These are phyloP conservation scores for Croton laevigatus DNA, from an alignment of 441 rosid genomes.

Conservation along the genomic window DNA sequence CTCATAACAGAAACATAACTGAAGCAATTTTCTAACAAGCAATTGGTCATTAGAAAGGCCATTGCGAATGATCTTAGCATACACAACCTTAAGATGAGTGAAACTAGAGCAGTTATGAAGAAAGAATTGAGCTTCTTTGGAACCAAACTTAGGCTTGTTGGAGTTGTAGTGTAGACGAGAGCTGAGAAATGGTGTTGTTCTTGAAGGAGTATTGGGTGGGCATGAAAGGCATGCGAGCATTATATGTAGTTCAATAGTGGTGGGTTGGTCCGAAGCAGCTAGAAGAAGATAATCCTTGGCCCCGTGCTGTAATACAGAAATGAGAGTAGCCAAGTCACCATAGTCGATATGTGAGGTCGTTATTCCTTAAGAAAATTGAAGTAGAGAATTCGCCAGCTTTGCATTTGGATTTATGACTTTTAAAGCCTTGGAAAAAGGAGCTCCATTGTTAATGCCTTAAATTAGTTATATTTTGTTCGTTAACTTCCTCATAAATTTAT, in stretches of 20 bases:
- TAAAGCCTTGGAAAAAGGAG: too few species aligned
- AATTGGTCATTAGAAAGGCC: conserved; percentile 47
- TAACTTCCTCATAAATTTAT: too few species aligned
- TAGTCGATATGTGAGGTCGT: too few species aligned
- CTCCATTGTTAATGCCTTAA: too few species aligned
- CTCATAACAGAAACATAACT: conserved; percentile 42
- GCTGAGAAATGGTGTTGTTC: conserved; percentile 12
- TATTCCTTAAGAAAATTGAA: too few species aligned
- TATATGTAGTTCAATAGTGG: neutral
- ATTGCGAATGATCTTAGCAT: conserved; percentile 48
- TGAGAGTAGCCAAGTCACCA: too few species aligned
- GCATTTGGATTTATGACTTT: too few species aligned
- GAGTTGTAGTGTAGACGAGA: neutral
- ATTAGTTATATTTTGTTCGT: too few species aligned
- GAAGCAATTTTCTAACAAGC: conserved; percentile 54
- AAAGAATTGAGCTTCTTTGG: conserved; percentile 39
- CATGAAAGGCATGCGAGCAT: conserved; percentile 33
- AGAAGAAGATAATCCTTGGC: neutral
- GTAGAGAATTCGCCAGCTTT: too few species aligned
- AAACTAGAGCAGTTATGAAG: conserved; percentile 48
- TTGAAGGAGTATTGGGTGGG: conserved; percentile 18
- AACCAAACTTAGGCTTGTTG: conserved; percentile 29
- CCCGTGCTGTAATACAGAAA: neutral
- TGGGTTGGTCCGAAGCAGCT: too few species aligned
- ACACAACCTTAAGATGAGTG: conserved; percentile 54